A percentile compares a stretch with the other conserved stretches of the same genome.
These are phyloP conservation scores for Porphyrellus cyaneotinctus DNA, from an alignment of 768 basidiomycete genomes.

Conservation along the genomic window DNA sequence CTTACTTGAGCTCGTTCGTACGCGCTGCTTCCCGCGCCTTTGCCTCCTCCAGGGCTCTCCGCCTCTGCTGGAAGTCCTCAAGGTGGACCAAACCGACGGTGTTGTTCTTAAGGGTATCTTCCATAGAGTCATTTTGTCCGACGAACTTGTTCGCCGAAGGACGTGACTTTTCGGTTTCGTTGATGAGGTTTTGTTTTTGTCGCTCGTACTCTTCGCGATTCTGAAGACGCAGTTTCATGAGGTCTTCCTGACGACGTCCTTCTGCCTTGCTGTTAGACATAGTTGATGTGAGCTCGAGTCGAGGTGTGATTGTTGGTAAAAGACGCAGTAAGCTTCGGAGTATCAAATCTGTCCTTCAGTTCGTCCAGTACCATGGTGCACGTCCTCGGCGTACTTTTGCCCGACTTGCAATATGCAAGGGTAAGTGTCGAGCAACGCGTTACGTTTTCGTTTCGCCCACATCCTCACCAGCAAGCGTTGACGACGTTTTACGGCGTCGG, in stretches of 20 bases:
- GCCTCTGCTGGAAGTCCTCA: slow-evolving; percentile 87
- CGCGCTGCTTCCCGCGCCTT: slow-evolving; percentile 86
- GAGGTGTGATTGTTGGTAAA: not conserved
- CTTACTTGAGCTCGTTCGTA: slow-evolving; percentile 85
- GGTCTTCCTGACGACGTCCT: slow-evolving; percentile 81
- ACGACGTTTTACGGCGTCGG: slow-evolving; percentile 89
- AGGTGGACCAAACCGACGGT: slow-evolving; percentile 90
- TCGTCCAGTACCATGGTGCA: slow-evolving; percentile 57
- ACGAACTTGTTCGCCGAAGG: slow-evolving; percentile 87
- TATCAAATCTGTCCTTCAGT: slow-evolving; percentile 10
- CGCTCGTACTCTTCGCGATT: slow-evolving; percentile 80
- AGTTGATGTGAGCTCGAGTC: slow-evolving; percentile 9
- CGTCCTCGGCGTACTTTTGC: slow-evolving; percentile 79
- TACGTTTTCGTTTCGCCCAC: not conserved
- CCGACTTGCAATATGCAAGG: slow-evolving; percentile 70
- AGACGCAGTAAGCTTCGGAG: slow-evolving; percentile 22
- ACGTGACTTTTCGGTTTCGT: slow-evolving; percentile 89
- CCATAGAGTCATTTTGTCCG: slow-evolving; percentile 91
- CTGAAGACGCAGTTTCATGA: slow-evolving; percentile 76
- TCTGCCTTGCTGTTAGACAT: slow-evolving; percentile 81
- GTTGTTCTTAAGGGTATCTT: slow-evolving; percentile 84
- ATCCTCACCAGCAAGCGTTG: slow-evolving; percentile 68
- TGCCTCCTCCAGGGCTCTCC: slow-evolving; percentile 88
- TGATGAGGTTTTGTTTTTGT: slow-evolving; percentile 75
- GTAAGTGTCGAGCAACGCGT: slow-evolving; percentile 41